These are phyloP conservation scores for Alternaria tenuissima DNA, from an alignment of 2,329 filamentous ascomycete genomes.

Conservation along the genomic window DNA sequence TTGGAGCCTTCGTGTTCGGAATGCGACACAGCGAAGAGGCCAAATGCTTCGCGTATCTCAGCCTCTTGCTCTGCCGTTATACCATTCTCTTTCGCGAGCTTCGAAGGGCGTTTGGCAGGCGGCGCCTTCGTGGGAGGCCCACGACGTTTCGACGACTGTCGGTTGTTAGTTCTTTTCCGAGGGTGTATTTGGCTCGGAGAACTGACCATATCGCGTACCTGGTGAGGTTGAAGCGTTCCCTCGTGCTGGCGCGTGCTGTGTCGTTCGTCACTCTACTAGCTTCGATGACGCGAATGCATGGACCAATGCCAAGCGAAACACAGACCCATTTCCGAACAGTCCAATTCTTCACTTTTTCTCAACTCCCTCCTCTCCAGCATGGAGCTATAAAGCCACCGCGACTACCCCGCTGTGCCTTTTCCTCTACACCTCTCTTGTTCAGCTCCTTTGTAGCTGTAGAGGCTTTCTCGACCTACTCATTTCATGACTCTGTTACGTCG, in stretches of 20 bases:
- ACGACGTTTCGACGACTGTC: slow-evolving; percentile 44
- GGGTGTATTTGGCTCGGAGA: background rate
- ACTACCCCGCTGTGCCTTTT: background rate
- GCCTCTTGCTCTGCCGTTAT: slow-evolving; percentile 83
- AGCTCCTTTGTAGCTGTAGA: background rate
- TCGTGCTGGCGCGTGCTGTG: background rate
- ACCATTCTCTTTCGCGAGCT: slow-evolving; percentile 91
- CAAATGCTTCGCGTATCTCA: slow-evolving; percentile 91
- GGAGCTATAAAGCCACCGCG: background rate
- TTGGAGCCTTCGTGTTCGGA: slow-evolving; percentile 74
- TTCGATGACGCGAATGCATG: slow-evolving; percentile 31
- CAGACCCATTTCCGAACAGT: background rate
- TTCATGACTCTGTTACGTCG: background rate
- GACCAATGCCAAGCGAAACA: slow-evolving; percentile 11
- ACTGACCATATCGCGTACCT: slow-evolving; percentile 31
- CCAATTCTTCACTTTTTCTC: slow-evolving; percentile 14
- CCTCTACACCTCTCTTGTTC: background rate
- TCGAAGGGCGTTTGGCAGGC: slow-evolving; percentile 69
- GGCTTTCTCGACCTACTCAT: background rate
- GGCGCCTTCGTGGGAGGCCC: slow-evolving; percentile 30
- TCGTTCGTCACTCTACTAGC: slow-evolving; percentile 3
- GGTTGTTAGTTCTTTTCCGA: background rate
- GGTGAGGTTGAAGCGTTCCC: background rate
- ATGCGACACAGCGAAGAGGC: slow-evolving; percentile 69
- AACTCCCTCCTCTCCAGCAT: background rate